Percentiles rank a stretch among this genome's conserved stretches.
phyloP scores from a whole-genome alignment of 768 basidiomycete genomes.

The Mycena maculata region DNA sequence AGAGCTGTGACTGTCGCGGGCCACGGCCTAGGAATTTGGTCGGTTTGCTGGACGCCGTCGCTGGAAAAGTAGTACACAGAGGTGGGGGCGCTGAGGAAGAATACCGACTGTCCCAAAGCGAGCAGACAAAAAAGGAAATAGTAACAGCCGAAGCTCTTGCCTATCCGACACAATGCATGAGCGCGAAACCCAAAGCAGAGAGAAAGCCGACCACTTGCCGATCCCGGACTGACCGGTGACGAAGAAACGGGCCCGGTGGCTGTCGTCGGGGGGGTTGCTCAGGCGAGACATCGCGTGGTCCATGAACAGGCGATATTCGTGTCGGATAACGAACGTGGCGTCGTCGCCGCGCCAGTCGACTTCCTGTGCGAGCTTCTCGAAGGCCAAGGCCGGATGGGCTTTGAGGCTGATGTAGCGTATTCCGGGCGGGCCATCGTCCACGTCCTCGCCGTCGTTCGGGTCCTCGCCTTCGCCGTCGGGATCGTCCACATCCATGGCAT shows the following conservation, averaged over 20 bases:
- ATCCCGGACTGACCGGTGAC: slow-evolving; percentile 23
- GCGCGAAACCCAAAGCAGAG: slow-evolving; percentile 6
- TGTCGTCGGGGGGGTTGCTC: slow-evolving; percentile 4
- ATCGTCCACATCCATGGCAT: background rate
- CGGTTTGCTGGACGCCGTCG: slow-evolving; percentile 17
- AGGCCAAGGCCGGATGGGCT: slow-evolving; percentile 6
- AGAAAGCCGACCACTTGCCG: slow-evolving; percentile 11
- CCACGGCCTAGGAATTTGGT: background rate
- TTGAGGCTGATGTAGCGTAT: slow-evolving; percentile 11
- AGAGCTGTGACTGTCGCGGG: background rate
- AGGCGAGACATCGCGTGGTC: slow-evolving; percentile 10
- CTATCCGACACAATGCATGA: slow-evolving; percentile 19
- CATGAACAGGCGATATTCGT: slow-evolving; percentile 16
- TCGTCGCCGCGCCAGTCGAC: background rate
- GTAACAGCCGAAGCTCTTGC: slow-evolving; percentile 20
- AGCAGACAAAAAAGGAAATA: slow-evolving; percentile 18
- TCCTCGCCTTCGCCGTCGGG: background rate
- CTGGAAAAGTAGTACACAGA: slow-evolving; percentile 5
- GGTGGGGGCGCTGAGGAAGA: slow-evolving; percentile 7
- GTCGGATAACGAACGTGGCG: slow-evolving; percentile 9
- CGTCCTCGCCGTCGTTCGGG: background rate
- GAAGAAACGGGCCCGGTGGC: slow-evolving; percentile 8
- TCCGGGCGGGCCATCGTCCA: slow-evolving; percentile 4
- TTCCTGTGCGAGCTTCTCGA: background rate
- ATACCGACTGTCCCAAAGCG: slow-evolving; percentile 21